phyloP scores from a whole-genome alignment of 768 basidiomycete species.

The Glaciozyma antarctica region DNA sequence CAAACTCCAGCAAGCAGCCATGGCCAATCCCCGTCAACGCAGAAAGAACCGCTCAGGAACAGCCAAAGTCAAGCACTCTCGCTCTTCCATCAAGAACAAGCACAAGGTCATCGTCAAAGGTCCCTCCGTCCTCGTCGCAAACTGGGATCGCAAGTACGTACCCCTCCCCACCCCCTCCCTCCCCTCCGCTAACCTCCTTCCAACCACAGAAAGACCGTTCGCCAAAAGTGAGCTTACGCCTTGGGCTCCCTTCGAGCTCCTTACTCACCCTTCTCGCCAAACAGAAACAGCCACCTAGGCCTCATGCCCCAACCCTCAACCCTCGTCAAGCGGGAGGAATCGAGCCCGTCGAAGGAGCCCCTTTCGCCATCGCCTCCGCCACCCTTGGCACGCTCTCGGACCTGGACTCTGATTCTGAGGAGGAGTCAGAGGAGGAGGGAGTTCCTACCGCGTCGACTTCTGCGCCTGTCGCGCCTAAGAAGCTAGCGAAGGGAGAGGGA shows the following conservation, averaged over 20 bases:
- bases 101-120: conserved; percentile 30
- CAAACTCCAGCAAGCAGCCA: conserved; percentile 36
- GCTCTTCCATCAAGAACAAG: conserved; percentile 55
- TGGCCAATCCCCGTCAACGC: conserved; percentile 93
- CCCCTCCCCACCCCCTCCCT: neutral
- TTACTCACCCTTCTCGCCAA: too few relatives aligned
- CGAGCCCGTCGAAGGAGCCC: conserved; percentile 14
- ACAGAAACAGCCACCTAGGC: conserved; percentile 26
- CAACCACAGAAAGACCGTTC: conserved; percentile 24
- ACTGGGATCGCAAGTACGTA: conserved; percentile 29
- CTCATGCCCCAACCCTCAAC: conserved; percentile 15
- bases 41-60: conserved; percentile 69
- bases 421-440: conserved; percentile 6
- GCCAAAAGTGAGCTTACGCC: conserved; percentile 25
- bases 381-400: conserved; percentile 18
- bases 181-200: neutral
- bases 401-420: conserved; percentile 6
- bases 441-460: neutral
- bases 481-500: conserved; percentile 58
- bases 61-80: conserved; percentile 52
- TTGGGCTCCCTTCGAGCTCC: neutral
- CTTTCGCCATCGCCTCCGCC: conserved; percentile 12
- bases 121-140: conserved; percentile 12
- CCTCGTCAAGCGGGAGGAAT: conserved; percentile 29
- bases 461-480: neutral